Base-by-base conservation (phyloP, 2,329 filamentous ascomycete genomes). In the Fusarium subglutinans region DNA sequence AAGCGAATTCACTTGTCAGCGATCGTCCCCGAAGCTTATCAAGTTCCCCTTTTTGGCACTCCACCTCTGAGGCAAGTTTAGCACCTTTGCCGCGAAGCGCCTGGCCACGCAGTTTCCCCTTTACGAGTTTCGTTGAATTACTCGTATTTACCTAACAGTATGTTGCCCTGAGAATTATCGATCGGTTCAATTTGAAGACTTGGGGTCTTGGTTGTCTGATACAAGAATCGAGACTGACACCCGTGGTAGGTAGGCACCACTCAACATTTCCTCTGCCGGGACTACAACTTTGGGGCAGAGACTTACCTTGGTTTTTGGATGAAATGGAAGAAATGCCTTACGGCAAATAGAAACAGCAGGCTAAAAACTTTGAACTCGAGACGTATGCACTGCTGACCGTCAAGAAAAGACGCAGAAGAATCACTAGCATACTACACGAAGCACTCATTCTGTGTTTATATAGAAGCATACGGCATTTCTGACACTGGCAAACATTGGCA, bases 1-100 rank as follows among this genome's bases (percentile, higher is more conserved):
- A 70, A 70, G 72, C 59, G 62, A 47, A 53, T 67, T 53, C 45
- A 57, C 63, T 63, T 66, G 50, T 64, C 65, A 70, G 69, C 72
- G 75, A 71, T 62, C 65, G 63, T 41, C 38, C 43, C 33, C 48
- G 40, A 66, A 44, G 37, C 43, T 57, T 66, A 50, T 26, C 37
- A 63, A 44, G 41, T 30, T 30, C 26, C 28, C 35, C n/a, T 45
- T 44, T 50, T 35, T 48, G 43, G 22, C 40, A 24, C 37, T 14
- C 22, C 33, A 58, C 44, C 44, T 53, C 24, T 58, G n/a, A 24
- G n/a, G 12, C n/a, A 22, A 18, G 20, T 12, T 26, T 15, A 26
- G 41, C 12, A 43, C 15, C 18, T n/a, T 65, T 58, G 15, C 22
- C 18, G 14, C 28, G n/a, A 38, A 44, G 24, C 17, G 41, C 18